Conservation (phyloP, 1,284 basidiomycete species). For the Sporisorium exsertum region DNA sequence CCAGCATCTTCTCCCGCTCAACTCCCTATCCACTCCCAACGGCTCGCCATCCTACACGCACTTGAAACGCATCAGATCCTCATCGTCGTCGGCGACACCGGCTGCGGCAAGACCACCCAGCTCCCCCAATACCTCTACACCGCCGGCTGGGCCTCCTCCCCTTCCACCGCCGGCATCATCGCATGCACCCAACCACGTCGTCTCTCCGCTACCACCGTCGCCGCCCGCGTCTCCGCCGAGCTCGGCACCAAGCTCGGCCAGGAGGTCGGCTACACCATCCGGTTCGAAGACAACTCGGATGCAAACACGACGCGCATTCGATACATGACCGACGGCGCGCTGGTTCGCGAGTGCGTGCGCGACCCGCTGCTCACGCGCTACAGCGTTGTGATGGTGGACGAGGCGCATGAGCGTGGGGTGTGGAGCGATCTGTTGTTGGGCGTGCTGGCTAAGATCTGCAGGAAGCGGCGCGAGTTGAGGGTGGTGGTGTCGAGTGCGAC, state of each 20-base stretch:
- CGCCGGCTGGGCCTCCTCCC: constrained; percentile 73
- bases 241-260: constrained; percentile 76
- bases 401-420: constrained; percentile 70
- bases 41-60: constrained; percentile 82
- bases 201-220: constrained; percentile 69
- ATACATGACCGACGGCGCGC: constrained; percentile 63
- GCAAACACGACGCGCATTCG: constrained; percentile 66
- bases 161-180: constrained; percentile 58
- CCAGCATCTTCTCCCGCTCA: neutral
- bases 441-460: constrained; percentile 76
- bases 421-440: constrained; percentile 71
- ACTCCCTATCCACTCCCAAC: constrained; percentile 88
- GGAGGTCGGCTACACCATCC: constrained; percentile 75
- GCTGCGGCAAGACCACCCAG: constrained; percentile 71
- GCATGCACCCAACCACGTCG: constrained; percentile 69
- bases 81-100: constrained; percentile 74
- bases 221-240: constrained; percentile 69
- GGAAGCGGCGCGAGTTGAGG: constrained; percentile 86
- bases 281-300: constrained; percentile 69
- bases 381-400: constrained; percentile 71
- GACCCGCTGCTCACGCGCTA: constrained; percentile 62
- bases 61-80: constrained; percentile 85
- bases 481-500: constrained; percentile 95
- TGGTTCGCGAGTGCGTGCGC: constrained; percentile 61
- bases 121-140: constrained; percentile 93